Base-by-base conservation (phyloP, 176 grass and related monocot species). In the Rhynchospora pubera region DNA sequence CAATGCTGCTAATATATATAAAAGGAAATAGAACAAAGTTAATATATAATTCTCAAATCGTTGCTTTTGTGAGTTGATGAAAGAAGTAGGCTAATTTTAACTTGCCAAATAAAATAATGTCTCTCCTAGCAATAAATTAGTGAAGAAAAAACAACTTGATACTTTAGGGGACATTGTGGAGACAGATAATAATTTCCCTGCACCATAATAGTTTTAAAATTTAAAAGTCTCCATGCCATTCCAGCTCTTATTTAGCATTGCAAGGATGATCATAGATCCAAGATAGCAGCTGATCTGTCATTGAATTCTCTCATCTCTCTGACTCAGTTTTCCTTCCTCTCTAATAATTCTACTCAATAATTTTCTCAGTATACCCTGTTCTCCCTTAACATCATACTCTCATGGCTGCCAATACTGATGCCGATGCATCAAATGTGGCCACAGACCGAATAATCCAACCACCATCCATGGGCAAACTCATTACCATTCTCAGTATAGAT, bases 401-500 rank as follows among this genome's bases (percentile, higher is more conserved):
- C 5, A 53, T 58, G 28, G 24, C n/a, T 7, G 18, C 46, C 57
- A 88, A 80, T 81, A 84, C 5, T 6, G 65, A 47, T 16, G 71
- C 8, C 46, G 72, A 62, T 14, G 59, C 55, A 26, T 64, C 84
- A 16, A 16, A 12, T 46, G 22, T 6, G 5, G 75, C 18, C 23
- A 7, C 14, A 7, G 44, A 74, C 72, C 24, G 4, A 51, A n/a
- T 30, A 15, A 82, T 11, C 4, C 85, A 79, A 12, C 87, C 89
- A 9, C 86, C 86, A 23, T 57, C 52, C 8, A 43, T 39, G 7
- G 89, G 92, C 16, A 69, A 79, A 61, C 85, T 87, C 26, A 56
- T 94, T 77, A 94, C 92, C 2, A 9, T 89, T 7, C 89, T 94
- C 45, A 89, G 89, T 83, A 94, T 94, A 74, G 92, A 94, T 21